Evolutionary conservation across 352 stramenopile species (phyloP).

Genomic region (Globisporangium cylindrosporum): DNA sequence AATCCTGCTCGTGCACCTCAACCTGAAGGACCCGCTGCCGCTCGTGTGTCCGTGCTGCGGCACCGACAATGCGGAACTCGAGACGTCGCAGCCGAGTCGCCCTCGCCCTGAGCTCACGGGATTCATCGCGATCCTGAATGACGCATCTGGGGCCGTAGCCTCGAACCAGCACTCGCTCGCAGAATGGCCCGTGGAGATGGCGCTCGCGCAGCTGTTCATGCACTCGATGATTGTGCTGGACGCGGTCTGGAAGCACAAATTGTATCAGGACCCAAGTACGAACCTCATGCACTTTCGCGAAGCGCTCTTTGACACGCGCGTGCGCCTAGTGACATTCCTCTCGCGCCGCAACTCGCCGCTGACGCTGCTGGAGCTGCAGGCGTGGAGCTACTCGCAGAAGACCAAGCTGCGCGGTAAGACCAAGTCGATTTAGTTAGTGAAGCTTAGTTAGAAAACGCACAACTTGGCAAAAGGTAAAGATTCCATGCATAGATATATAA

Average conservation of each 20-base stretch:
- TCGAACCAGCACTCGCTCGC: conserved; percentile 36
- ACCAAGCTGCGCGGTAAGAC: conserved; percentile 8
- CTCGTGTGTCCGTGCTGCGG: conserved; percentile 67
- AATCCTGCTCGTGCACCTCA: conserved; percentile 66
- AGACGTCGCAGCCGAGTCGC: conserved; percentile 49
- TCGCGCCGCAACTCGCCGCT: conserved; percentile 39
- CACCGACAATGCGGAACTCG: conserved; percentile 61
- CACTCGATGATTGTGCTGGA: conserved; percentile 63
- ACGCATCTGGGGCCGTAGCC: conserved; percentile 38
- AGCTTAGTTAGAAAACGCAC: not conserved
- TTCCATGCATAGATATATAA: not conserved
- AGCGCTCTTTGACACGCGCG: conserved; percentile 48
- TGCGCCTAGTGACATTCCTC: conserved; percentile 48
- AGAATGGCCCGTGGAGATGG: conserved; percentile 47
- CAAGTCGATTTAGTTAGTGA: conserved; percentile 17
- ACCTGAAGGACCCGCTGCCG: conserved; percentile 59
- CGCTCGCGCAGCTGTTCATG: conserved; percentile 58
- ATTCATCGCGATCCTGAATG: conserved; percentile 43
- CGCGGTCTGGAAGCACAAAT: conserved; percentile 51
- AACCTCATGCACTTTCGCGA: conserved; percentile 67
- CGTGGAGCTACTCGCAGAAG: conserved; percentile 42
- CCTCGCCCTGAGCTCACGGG: conserved; percentile 50
- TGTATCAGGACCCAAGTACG: conserved; percentile 42
- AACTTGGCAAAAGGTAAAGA: not conserved
- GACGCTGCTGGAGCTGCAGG: conserved; percentile 43